phyloP scores from a whole-genome alignment of 495 filamentous ascomycete genomes.

The Penicillium coffeae region DNA sequence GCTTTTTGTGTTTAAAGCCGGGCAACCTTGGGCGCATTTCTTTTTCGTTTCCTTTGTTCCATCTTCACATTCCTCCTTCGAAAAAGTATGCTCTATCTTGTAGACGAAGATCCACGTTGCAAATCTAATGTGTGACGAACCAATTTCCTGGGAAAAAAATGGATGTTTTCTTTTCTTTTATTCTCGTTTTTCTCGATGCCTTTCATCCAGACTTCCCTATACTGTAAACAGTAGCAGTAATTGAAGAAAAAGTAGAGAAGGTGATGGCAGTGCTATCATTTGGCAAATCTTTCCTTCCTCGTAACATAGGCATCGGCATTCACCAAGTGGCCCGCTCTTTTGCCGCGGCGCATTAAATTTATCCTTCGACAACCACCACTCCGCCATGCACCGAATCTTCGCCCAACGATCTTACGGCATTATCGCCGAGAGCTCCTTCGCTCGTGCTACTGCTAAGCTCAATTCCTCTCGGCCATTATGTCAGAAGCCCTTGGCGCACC shows the following conservation, averaged over 20 bases:
- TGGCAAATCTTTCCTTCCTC: too few species aligned
- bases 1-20: conserved; percentile 28
- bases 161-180: background rate
- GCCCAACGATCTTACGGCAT: too few species aligned
- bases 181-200: background rate
- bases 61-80: conserved; percentile 17
- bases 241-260: too few species aligned
- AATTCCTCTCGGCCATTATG: background rate
- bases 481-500: background rate
- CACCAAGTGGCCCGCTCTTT: too few species aligned
- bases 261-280: too few species aligned
- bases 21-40: conserved; percentile 29
- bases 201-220: background rate
- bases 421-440: background rate
- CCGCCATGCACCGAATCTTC: too few species aligned
- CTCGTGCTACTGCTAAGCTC: background rate
- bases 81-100: conserved; percentile 36
- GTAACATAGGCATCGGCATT: too few species aligned
- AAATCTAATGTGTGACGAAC: conserved; percentile 40
- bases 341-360: too few species aligned
- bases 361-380: too few species aligned
- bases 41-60: conserved; percentile 15
- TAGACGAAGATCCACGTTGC: conserved; percentile 35
- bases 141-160: conserved; percentile 6
- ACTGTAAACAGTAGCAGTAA: too few species aligned